Evolutionary conservation across 208 protist species (phyloP).

Genomic region (Acanthamoeba triangularis): DNA sequence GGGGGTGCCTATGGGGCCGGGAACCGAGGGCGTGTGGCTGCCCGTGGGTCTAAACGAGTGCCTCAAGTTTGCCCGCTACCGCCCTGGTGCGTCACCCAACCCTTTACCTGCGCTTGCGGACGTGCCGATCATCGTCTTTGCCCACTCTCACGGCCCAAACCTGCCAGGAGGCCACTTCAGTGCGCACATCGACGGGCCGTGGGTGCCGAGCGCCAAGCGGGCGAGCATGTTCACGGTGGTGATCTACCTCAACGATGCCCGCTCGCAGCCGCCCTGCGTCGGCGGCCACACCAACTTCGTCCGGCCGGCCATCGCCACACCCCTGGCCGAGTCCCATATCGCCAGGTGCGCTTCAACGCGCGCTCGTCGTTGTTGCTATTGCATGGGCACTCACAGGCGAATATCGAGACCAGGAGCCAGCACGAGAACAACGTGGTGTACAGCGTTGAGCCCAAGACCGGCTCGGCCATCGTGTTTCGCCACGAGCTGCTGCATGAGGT

Average conservation of each 20-base stretch:
- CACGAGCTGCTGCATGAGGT: constrained; percentile 47
- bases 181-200: constrained; percentile 42
- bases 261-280: background rate
- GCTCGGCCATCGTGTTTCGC: background rate
- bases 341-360: no score
- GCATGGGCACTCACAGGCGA: no score
- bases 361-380: no score
- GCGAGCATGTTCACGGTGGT: constrained; percentile 48
- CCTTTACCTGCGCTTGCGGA: background rate
- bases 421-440: background rate
- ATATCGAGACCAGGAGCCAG: background rate
- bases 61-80: constrained; percentile 39
- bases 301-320: background rate
- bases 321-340: background rate
- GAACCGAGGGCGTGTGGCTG: constrained; percentile 32
- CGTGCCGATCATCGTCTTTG: background rate
- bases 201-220: background rate
- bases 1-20: constrained; percentile 17
- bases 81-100: background rate
- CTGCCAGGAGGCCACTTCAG: background rate
- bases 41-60: constrained; percentile 16
- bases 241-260: constrained; percentile 50
- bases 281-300: constrained; percentile 57
- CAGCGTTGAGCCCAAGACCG: constrained; percentile 7
- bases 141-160: background rate